Conservation (phyloP, 176 grass and related monocot genomes). For the Urochloa ruziziensis region DNA sequence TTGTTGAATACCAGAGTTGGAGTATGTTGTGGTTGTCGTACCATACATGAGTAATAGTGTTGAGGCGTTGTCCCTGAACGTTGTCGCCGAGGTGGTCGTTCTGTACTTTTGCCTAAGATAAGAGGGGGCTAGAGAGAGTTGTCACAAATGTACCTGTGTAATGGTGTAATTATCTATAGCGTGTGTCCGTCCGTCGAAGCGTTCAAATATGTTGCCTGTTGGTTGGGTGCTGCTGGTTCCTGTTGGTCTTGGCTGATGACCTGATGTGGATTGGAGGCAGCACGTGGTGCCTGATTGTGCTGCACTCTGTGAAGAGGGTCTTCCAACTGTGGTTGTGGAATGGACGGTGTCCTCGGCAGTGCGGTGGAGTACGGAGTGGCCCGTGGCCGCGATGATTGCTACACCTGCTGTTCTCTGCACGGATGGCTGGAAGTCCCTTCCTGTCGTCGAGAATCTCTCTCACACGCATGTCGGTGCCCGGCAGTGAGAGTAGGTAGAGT, state of each 20-base stretch:
- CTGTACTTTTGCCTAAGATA: neutral
- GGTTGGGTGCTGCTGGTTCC: neutral
- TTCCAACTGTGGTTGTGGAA: neutral
- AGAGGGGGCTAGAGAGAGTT: neutral
- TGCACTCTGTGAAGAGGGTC: neutral
- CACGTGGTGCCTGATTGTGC: neutral
- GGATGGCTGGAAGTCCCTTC: too few relatives aligned
- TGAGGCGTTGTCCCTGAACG: slow-evolving; percentile 7
- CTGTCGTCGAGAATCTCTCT: too few relatives aligned
- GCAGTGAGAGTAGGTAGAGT: too few relatives aligned
- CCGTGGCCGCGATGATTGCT: too few relatives aligned
- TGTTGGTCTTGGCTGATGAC: neutral
- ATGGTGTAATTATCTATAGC: slow-evolving; percentile 45
- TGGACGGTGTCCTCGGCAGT: too few relatives aligned
- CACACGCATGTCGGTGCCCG: too few relatives aligned
- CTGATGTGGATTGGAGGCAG: neutral
- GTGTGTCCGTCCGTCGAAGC: neutral
- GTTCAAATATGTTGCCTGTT: too few relatives aligned
- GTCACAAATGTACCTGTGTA: slow-evolving; percentile 19
- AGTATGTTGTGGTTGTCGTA: slow-evolving; percentile 20
- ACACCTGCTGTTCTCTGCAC: too few relatives aligned
- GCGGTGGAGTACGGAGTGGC: too few relatives aligned
- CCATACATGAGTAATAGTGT: slow-evolving; percentile 19
- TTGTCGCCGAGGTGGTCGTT: slow-evolving; percentile 7
- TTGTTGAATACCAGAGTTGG: slow-evolving; percentile 10